Conservation (phyloP, 2,329 filamentous ascomycete species). For the Cercospora citrullina region DNA sequence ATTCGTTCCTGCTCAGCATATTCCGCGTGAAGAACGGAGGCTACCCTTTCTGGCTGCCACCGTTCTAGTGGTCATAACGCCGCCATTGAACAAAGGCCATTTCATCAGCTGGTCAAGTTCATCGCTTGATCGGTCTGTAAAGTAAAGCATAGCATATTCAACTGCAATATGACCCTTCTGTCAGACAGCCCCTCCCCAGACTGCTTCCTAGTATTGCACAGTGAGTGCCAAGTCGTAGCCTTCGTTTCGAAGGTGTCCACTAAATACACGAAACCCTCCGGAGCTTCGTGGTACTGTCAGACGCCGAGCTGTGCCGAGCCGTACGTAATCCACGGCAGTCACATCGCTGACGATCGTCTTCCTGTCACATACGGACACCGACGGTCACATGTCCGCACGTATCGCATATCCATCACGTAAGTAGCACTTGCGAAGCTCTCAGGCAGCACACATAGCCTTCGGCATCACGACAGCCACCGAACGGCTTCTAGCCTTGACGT, state of each 20-base stretch:
- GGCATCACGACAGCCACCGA: neutral
- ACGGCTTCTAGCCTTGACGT: neutral
- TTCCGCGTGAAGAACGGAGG: slow-evolving; percentile 94
- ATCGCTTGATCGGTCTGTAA: neutral
- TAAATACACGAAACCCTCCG: neutral
- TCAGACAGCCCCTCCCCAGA: neutral
- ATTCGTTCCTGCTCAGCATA: slow-evolving; percentile 90
- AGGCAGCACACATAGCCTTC: neutral
- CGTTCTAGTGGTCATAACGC: slow-evolving; percentile 60
- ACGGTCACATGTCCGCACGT: neutral
- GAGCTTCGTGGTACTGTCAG: neutral
- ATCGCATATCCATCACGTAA: neutral
- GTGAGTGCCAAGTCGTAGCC: neutral
- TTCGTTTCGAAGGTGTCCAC: neutral
- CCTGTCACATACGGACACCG: neutral
- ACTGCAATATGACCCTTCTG: neutral
- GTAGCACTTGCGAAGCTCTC: neutral
- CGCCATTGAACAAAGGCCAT: slow-evolving; percentile 33
- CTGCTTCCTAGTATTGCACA: neutral
- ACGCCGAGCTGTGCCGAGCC: neutral
- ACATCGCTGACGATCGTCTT: neutral
- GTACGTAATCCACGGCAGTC: neutral
- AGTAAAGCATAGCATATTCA: neutral
- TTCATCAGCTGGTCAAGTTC: neutral
- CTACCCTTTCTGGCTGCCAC: slow-evolving; percentile 91